Base-by-base conservation (phyloP, 2,329 filamentous ascomycete genomes). In the Alternaria incomplexa region DNA sequence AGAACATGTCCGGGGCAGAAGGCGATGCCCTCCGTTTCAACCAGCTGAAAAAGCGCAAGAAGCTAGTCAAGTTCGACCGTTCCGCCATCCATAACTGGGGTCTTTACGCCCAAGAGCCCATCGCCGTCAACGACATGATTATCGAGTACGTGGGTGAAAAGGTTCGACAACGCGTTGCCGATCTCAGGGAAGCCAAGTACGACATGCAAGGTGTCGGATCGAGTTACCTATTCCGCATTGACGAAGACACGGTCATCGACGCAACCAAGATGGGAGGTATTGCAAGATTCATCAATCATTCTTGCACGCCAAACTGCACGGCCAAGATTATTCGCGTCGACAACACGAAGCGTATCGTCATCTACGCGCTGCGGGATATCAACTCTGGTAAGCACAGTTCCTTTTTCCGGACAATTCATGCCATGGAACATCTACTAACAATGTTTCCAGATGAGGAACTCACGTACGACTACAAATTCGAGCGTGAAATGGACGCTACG, bases 401-500 rank as follows among this genome's bases (percentile, higher is more conserved):
- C 9, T 30, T n/a, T 20, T 30, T 30, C 20, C 28, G 77, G 26
- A 40, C 47, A n/a, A 51, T 48, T 0, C 2, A 10, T 25, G 10
- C 13, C 23, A 25, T 9, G 8, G 2, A 15, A 52, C 48, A 23
- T 52, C 36, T 23, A 32, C 79, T 77, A 73, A 83, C 72, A 40
- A 58, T 52, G 12, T 47, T 28, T 10, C 65, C 77, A 99, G 96
- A 97, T 79, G 96, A 99, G 83, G 96, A 99, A 85, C 89, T 99
- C 79, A 99, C 96, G 3, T 99, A 99, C 84, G 96, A 99, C 84
- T 99, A 99, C 87, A 99, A 99, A 82, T 99, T 99, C 80, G 96
- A 99, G 84, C 92, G 96, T 73, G 96, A 99, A 82, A 93, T 96
- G 76, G 93, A 93, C 75, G 96, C 93, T 72, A 88, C 93, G 67